Base-by-base conservation (phyloP, 441 rosid species). In the Populus trichocarpa region DNA sequence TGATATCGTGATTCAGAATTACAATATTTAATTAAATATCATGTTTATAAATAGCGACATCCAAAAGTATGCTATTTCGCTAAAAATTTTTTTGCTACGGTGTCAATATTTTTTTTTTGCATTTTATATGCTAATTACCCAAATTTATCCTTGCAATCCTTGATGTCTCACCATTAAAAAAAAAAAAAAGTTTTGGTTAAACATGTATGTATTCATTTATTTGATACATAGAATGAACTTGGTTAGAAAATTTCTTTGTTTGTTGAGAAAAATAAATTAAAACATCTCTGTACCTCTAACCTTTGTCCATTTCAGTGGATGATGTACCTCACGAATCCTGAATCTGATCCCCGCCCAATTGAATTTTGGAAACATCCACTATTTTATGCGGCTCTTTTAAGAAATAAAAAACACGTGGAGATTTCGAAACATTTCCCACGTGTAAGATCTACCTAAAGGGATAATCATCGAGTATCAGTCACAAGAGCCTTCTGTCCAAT, bases 41-140 rank as follows among this genome's bases (percentile, higher is more conserved):
- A 33, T 33, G 0, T 5, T 33, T 33, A 1, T 33, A 0, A 33
- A 5, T 0, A 0, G 1, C 0, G 7, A 6, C 7, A 0, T 33
- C 1, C 35, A 33, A 33, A 6, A 33, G 0, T 33, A 33, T 6
- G 7, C 35, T 5, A 32, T 32, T 32, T 32, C 1, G 1, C 6
- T 32, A 32, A 5, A 6, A 32, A 0, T 5, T 32, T n/a, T n/a
- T 5, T 32, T 32, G 35, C 0, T 32, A 0, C 0, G 7, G 0
- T 32, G 7, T 28, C 1, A 18, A 8, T 50, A 1, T 1, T 5
- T 7, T 1, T 33, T 33, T 33, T 33, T 33, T 6, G 0, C 36
- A 33, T 33, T 33, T 33, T 33, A 6, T 33, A 33, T 6, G 8
- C 1, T 33, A 33, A 6, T 33, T 33, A 0, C 36, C 36, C 36